Evolutionary conservation across 768 basidiomycete species (phyloP).

Genomic region (Mrakia gelida): DNA sequence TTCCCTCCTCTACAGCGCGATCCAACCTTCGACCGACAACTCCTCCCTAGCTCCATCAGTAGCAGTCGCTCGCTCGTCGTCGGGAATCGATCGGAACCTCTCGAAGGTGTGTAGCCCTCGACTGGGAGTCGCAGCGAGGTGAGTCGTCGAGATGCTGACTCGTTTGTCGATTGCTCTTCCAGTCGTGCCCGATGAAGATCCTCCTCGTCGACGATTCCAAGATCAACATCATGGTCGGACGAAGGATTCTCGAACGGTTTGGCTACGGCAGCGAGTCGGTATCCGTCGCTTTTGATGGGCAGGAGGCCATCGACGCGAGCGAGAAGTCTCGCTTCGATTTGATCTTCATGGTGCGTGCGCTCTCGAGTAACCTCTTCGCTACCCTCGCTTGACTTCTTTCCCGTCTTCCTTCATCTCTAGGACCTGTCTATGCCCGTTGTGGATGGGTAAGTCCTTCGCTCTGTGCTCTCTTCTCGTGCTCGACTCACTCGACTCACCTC

Average conservation of each 20-base stretch:
- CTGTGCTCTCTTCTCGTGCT: too few species aligned
- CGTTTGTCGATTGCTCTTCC: neutral
- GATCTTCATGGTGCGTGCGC: constrained; percentile 9
- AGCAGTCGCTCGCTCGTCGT: neutral
- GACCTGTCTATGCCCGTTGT: constrained; percentile 9
- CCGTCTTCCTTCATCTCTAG: too few species aligned
- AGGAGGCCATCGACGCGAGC: neutral
- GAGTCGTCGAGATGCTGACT: neutral
- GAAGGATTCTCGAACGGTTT: constrained; percentile 19
- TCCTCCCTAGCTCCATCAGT: neutral
- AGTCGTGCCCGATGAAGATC: constrained; percentile 16
- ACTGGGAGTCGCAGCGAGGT: too few species aligned
- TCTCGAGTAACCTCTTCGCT: too few species aligned
- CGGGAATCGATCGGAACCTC: constrained; percentile 5
- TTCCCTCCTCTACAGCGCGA: neutral
- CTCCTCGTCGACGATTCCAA: constrained; percentile 15
- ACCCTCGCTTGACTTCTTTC: too few species aligned
- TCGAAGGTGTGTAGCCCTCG: neutral
- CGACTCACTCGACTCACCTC: too few species aligned
- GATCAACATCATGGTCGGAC: constrained; percentile 28
- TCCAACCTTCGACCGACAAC: neutral
- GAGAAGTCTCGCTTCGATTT: neutral
- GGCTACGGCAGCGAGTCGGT: constrained; percentile 6
- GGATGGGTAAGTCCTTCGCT: neutral
- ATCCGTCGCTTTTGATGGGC: neutral